Conservation (phyloP, 768 basidiomycete species). For the Mycena kentingensis region DNA sequence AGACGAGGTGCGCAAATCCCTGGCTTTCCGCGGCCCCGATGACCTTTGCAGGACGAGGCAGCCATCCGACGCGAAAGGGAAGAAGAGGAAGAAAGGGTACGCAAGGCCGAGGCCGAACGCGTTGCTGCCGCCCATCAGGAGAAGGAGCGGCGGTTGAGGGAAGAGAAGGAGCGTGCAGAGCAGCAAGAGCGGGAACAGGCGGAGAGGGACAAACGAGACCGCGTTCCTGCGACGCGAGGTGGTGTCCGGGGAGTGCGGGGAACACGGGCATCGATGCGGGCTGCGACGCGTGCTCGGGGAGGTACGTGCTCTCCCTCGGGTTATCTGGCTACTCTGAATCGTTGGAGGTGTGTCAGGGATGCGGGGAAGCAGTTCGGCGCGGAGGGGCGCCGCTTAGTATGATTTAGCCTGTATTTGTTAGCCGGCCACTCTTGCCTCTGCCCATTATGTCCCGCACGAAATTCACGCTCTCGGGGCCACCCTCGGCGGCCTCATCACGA, state of each 20-base stretch:
- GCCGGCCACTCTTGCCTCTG: no score
- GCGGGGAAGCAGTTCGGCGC: no score
- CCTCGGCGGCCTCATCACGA: constrained; percentile 18
- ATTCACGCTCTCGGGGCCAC: constrained; percentile 16
- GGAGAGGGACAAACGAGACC: constrained; percentile 50
- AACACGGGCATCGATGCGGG: constrained; percentile 65
- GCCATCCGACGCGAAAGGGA: constrained; percentile 48
- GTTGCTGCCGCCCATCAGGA: constrained; percentile 39
- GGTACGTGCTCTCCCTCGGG: constrained; percentile 34
- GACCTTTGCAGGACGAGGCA: constrained; percentile 57
- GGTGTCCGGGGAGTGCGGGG: constrained; percentile 73
- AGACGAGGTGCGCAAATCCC: constrained; percentile 55
- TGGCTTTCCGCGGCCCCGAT: neutral
- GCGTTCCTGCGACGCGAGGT: constrained; percentile 42
- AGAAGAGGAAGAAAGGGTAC: constrained; percentile 44
- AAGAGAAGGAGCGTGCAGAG: constrained; percentile 48
- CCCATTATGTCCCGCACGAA: no score
- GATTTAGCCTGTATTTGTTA: no score
- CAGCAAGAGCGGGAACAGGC: constrained; percentile 43
- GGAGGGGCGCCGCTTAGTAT: no score
- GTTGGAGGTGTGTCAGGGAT: no score
- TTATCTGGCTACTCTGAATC: no score
- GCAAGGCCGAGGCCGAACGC: constrained; percentile 49
- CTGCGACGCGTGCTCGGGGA: constrained; percentile 41
- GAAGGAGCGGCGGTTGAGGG: constrained; percentile 51